These are phyloP conservation scores for Aspergillus egyptiacus DNA, from an alignment of 495 filamentous ascomycete genomes.

Conservation along the genomic window DNA sequence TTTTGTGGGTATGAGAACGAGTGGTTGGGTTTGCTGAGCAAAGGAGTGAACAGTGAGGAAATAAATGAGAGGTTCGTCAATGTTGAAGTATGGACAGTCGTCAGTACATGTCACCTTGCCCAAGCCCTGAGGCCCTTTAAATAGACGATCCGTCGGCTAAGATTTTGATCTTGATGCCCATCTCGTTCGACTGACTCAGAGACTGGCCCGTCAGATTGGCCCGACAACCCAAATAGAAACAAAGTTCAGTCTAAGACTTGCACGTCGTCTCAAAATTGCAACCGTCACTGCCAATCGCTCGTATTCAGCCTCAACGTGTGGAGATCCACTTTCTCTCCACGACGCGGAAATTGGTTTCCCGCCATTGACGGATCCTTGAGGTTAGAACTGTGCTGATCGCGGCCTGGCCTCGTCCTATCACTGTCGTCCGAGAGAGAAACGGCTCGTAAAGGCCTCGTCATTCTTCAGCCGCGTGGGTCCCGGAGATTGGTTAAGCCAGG, in stretches of 20 bases:
- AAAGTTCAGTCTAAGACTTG: neutral
- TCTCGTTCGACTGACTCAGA: neutral
- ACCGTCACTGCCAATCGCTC: neutral
- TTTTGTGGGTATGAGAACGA: neutral
- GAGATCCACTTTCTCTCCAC: no score
- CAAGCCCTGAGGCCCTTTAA: no score
- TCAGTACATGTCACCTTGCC: no score
- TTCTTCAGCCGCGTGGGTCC: no score
- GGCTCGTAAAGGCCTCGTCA: no score
- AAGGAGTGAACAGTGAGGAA: neutral
- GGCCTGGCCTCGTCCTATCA: no score
- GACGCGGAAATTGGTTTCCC: no score
- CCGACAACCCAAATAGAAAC: neutral
- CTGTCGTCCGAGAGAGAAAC: no score
- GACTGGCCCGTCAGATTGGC: neutral
- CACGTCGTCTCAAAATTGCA: neutral
- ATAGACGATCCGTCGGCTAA: neutral
- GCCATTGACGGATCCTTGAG: no score
- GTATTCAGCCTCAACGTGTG: slow-evolving; percentile 7
- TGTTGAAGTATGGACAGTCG: no score
- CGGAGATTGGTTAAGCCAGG: no score
- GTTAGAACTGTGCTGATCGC: no score
- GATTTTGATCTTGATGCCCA: neutral
- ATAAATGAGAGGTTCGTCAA: neutral
- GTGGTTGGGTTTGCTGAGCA: neutral